Conservation (phyloP, 2,329 filamentous ascomycete genomes). For the Dendryphion nanum region DNA sequence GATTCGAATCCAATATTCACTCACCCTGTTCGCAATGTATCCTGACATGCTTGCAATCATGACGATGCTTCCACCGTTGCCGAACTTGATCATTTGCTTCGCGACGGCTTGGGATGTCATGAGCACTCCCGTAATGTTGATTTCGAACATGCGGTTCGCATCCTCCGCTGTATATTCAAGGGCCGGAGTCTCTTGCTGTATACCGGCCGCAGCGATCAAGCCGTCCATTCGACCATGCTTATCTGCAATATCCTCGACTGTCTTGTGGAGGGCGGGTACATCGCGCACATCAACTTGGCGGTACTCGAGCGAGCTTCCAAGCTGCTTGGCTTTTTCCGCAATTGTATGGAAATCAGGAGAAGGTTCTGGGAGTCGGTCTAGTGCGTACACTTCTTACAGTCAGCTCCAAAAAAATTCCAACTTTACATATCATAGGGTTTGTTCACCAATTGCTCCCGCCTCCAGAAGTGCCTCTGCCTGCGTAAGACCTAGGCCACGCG, state of each 20-base stretch:
- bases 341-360: constrained; percentile 64
- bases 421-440: not conserved
- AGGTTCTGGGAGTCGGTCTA: constrained; percentile 61
- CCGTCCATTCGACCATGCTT: constrained; percentile 74
- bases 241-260: constrained; percentile 67
- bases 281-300: constrained; percentile 79
- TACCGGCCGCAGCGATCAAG: constrained; percentile 70
- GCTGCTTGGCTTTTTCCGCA: constrained; percentile 62
- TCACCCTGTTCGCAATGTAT: constrained; percentile 61
- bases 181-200: constrained; percentile 80
- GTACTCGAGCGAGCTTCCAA: constrained; percentile 70
- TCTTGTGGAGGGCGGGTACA: constrained; percentile 62
- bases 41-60: constrained; percentile 65
- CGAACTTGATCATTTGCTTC: constrained; percentile 62
- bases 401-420: not conserved
- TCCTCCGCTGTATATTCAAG: constrained; percentile 71
- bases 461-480: constrained; percentile 73
- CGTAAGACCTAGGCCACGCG: constrained; percentile 69
- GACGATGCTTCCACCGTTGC: constrained; percentile 59
- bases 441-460: constrained; percentile 66
- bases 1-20: constrained; percentile 26
- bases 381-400: constrained; percentile 58
- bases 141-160: constrained; percentile 61
- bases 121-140: constrained; percentile 62
- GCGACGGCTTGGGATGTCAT: constrained; percentile 65